Evolutionary conservation across 164 flowering plant species (phyloP), one percentile per base, ranked within the genome.

Genomic region (Macadamia integrifolia): DNA sequence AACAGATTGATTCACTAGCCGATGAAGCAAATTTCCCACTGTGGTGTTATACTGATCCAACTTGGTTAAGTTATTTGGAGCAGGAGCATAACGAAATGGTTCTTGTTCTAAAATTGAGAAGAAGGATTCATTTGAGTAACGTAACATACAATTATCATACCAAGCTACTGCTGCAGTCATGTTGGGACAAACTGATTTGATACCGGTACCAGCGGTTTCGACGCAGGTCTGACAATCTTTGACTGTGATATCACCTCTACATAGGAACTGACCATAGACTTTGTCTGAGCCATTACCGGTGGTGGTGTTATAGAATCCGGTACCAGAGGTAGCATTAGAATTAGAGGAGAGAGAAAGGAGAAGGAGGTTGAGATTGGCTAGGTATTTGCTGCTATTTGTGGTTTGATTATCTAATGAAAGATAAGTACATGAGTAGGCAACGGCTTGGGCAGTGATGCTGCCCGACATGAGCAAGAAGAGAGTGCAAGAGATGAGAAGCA

Each of bases 251-350:
- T 69, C 79, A 14, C 69, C 74, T 9, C 74, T 50, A 58, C 79
- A 77, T 52, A 69, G 71, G 15, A 42, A 64, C 23, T 66, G 29
- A 23, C 68, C 76, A 59, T 73, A 42, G 49, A 18, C 70, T 8
- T 1, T 17, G 18, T 72, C 71, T 42, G 56, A 30, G 43, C 13
- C 29, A 6, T 29, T 17, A 12, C 76, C 76, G 7, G 17, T 62
- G 15, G 69, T 53, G 46, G 62, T 18, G 60, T 60, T 67, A 53
- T 55, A 56, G 40, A 62, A 77, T 0, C 73, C 73, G 50, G 12
- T 13, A 11, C 10, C 13, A 32, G 9, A 11, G 32, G 59, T 64
- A 42, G 68, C 40, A 70, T 65, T 64, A 31, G 75, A 23, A 23
- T 23, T 23, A 23, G 23, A 23, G 23, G 23, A 23, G 23, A 23